phyloP scores from a whole-genome alignment of 257 asterid species.

The Solanum sitiens region DNA sequence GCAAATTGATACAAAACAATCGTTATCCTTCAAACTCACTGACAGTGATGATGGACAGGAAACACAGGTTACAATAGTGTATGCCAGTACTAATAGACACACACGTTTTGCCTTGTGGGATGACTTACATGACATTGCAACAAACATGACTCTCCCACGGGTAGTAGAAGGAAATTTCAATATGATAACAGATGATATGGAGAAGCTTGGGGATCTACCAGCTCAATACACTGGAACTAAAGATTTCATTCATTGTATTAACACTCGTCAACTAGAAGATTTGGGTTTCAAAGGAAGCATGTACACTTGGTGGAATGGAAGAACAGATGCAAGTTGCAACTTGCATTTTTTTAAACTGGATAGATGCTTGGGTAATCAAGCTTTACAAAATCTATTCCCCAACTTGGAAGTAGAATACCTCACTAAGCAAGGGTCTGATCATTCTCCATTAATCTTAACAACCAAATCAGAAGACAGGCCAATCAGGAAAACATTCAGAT shows the following conservation, averaged over 20 bases:
- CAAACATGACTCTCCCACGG: neutral
- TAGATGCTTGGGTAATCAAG: neutral
- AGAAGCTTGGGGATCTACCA: neutral
- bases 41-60: neutral
- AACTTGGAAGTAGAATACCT: neutral
- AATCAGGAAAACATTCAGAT: neutral
- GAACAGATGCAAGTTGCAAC: neutral
- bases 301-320: neutral
- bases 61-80: neutral
- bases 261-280: neutral
- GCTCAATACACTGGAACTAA: neutral
- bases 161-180: neutral
- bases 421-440: neutral
- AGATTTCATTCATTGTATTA: neutral
- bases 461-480: neutral
- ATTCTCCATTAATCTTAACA: neutral
- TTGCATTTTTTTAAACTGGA: neutral
- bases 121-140: neutral
- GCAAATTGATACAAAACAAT: neutral
- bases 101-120: neutral
- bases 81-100: neutral
- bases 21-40: neutral
- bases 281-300: neutral
- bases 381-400: neutral
- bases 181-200: neutral